Evolutionary conservation across 2,329 filamentous ascomycete genomes (phyloP).

Genomic region (Aureobasidium namibiae): DNA sequence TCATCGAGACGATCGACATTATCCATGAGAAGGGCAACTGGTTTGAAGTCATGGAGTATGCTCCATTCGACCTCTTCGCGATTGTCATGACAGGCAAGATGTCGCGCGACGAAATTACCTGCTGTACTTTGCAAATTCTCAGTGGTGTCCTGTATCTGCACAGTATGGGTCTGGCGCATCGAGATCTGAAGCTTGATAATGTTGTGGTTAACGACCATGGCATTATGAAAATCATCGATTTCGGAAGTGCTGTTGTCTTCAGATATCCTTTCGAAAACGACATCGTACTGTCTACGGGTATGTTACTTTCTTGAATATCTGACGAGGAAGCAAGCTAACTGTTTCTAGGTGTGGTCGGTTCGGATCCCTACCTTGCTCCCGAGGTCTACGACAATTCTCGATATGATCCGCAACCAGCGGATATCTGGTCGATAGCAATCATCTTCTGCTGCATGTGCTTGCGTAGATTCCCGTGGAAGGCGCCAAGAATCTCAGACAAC

Average conservation of each 20-base stretch:
- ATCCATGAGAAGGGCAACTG: conserved; percentile 88
- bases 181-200: conserved; percentile 94
- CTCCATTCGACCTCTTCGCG: conserved; percentile 89
- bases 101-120: conserved; percentile 81
- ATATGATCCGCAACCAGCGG: conserved; percentile 87
- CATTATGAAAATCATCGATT: conserved; percentile 99
- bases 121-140: conserved; percentile 87
- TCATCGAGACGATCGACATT: conserved; percentile 96
- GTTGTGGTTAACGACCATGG: conserved; percentile 93
- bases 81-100: conserved; percentile 99
- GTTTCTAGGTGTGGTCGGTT: conserved; percentile 62
- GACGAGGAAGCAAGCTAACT: conserved; percentile 16
- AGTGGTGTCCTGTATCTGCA: conserved; percentile 93
- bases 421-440: conserved; percentile 97
- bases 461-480: conserved; percentile 92
- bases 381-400: conserved; percentile 92
- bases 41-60: conserved; percentile 99
- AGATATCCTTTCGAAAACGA: conserved; percentile 94
- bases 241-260: conserved; percentile 94
- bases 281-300: conserved; percentile 72
- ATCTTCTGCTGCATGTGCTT: conserved; percentile 99
- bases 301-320: conserved; percentile 26
- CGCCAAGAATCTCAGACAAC: conserved; percentile 83
- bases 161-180: conserved; percentile 87
- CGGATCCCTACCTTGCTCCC: conserved; percentile 91